Percentiles rank a stretch among this genome's conserved stretches.
Evolutionary conservation across 108 stramenopile species (phyloP).

Genomic region (Nannochloropsis granulata): DNA sequence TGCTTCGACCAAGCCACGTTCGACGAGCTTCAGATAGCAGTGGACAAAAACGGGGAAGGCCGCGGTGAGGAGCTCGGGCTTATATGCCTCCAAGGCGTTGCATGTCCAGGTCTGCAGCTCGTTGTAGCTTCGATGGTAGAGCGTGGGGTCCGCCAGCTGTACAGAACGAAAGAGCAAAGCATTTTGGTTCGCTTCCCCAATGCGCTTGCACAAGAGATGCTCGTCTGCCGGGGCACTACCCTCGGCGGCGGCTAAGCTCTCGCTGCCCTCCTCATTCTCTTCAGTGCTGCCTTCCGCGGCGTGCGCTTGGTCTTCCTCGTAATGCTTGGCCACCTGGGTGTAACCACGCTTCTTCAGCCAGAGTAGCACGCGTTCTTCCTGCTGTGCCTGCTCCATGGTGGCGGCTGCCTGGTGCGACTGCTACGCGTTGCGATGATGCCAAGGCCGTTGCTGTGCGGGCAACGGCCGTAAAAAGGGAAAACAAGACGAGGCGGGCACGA

Average conservation of each 20-base stretch:
- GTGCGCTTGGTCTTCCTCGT: background rate
- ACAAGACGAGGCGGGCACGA: too few species aligned
- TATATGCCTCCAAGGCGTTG: conserved; percentile 5
- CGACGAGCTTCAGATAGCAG: conserved; percentile 24
- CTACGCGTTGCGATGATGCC: background rate
- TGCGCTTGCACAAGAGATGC: background rate
- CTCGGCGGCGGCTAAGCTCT: background rate
- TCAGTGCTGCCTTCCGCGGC: background rate
- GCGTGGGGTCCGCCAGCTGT: background rate
- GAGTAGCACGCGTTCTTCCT: background rate
- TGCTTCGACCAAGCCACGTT: background rate
- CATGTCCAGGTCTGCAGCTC: background rate
- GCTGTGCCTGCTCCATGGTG: background rate
- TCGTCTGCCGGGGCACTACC: background rate
- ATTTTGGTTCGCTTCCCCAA: background rate
- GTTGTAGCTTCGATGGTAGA: background rate
- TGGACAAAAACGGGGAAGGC: conserved; percentile 21
- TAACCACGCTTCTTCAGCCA: background rate
- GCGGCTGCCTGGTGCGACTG: background rate
- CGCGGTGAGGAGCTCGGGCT: conserved; percentile 12
- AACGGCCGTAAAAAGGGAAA: too few species aligned
- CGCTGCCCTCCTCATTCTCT: background rate
- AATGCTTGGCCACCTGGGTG: background rate
- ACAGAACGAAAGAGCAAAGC: background rate
- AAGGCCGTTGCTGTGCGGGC: too few species aligned